These are phyloP conservation scores for Chaetomium olivaceum DNA, from an alignment of 2,329 filamentous ascomycete genomes.

Conservation along the genomic window DNA sequence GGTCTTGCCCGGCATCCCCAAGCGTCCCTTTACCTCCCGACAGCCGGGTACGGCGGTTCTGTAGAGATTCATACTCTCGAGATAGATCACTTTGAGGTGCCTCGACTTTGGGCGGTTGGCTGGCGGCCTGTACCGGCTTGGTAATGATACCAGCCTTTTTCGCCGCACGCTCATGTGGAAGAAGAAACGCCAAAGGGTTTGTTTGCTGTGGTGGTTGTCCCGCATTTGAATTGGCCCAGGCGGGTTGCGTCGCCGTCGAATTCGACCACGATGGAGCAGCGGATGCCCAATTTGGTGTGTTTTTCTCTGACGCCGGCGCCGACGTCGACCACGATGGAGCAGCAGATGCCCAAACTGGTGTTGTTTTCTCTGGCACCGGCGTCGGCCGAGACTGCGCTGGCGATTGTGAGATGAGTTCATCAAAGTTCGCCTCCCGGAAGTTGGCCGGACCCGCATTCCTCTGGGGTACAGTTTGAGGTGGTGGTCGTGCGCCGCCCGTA, in stretches of 20 bases:
- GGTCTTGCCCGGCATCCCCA: background rate
- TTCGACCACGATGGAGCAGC: conserved; percentile 11
- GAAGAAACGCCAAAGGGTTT: conserved; percentile 13
- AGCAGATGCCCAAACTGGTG: conserved; percentile 11
- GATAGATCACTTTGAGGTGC: background rate
- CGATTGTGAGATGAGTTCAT: background rate
- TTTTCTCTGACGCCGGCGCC: background rate
- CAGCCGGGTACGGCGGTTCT: background rate
- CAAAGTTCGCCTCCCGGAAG: background rate
- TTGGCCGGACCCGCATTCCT: background rate
- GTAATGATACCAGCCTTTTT: conserved; percentile 6
- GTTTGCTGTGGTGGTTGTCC: background rate
- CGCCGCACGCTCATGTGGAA: conserved; percentile 22
- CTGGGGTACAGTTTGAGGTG: background rate
- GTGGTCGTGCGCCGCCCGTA: background rate
- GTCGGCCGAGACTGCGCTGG: background rate
- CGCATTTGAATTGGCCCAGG: background rate
- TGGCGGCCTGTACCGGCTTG: background rate
- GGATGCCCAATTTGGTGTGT: conserved; percentile 7
- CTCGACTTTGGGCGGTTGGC: background rate
- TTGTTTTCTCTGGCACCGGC: background rate
- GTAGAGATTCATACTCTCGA: background rate
- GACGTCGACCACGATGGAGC: conserved; percentile 9
- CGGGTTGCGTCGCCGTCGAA: background rate
- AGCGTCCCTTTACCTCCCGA: background rate